A percentile compares a stretch with the other conserved stretches of the same genome.
These are phyloP conservation scores for Solanum rostratum DNA, from an alignment of 257 asterid genomes.

Conservation along the genomic window DNA sequence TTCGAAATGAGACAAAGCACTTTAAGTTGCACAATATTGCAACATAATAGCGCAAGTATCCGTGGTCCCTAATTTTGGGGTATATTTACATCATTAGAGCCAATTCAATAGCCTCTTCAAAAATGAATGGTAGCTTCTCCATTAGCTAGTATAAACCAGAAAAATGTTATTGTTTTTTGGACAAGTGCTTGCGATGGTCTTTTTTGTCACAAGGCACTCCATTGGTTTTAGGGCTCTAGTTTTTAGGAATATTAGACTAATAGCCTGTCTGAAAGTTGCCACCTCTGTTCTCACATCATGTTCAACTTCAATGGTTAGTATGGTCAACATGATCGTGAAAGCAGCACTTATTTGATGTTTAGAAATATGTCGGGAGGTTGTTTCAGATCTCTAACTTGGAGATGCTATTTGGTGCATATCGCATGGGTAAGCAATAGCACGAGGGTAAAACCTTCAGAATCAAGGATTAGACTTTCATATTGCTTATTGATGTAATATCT, in stretches of 20 bases:
- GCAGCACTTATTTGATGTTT: not conserved
- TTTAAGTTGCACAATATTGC: not conserved
- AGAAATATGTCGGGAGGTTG: not conserved
- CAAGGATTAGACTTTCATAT: not conserved
- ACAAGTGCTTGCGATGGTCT: not conserved
- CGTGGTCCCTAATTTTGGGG: not conserved
- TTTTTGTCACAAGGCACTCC: not conserved
- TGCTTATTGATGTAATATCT: not conserved
- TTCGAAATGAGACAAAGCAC: not conserved
- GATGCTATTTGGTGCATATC: not conserved
- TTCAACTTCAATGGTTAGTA: not conserved
- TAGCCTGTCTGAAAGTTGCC: not conserved
- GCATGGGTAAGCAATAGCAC: not conserved
- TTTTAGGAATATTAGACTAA: not conserved
- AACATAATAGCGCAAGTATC: not conserved
- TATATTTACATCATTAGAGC: not conserved
- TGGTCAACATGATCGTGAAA: not conserved
- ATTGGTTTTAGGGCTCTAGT: not conserved
- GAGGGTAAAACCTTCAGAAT: not conserved
- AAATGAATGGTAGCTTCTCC: not conserved
- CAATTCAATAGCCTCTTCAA: not conserved
- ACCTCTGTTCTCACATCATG: not conserved
- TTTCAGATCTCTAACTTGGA: not conserved
- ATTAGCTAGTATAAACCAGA: not conserved
- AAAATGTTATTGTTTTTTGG: not conserved